Evolutionary conservation across 176 grass and related monocot genomes (phyloP).

Genomic region (Triticum dicoccoides): DNA sequence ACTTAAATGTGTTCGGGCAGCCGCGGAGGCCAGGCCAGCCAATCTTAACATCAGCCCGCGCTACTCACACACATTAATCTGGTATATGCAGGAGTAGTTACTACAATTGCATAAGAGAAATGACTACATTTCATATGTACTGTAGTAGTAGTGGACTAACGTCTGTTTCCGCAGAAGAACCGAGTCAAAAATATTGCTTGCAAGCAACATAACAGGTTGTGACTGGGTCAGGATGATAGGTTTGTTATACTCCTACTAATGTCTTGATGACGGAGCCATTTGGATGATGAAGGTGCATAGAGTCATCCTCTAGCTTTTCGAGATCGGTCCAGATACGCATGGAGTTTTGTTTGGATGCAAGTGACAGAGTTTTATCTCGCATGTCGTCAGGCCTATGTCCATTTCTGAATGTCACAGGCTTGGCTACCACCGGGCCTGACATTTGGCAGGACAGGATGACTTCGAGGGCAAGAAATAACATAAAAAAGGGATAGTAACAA

Average conservation of each 20-base stretch:
- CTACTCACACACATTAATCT: neutral
- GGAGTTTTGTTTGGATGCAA: neutral
- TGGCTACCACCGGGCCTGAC: neutral
- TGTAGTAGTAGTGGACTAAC: neutral
- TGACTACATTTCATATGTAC: neutral
- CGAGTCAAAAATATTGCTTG: neutral
- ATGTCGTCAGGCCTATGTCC: neutral
- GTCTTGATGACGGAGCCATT: neutral
- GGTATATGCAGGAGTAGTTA: neutral
- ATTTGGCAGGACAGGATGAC: conserved; percentile 28
- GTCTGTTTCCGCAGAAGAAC: neutral
- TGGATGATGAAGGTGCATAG: conserved; percentile 11
- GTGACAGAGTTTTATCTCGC: neutral
- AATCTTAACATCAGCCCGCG: too few species aligned
- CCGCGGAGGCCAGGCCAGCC: too few species aligned
- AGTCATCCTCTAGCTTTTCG: neutral
- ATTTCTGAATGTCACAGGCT: neutral
- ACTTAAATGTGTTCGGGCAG: too few species aligned
- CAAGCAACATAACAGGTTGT: neutral
- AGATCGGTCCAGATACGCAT: neutral
- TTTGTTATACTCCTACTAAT: neutral
- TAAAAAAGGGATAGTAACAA: neutral
- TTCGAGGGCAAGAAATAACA: neutral
- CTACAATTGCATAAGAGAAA: neutral
- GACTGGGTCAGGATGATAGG: neutral